phyloP scores from a whole-genome alignment of 1,139 yeast species.

The Sugiyamaella xylanicola region DNA sequence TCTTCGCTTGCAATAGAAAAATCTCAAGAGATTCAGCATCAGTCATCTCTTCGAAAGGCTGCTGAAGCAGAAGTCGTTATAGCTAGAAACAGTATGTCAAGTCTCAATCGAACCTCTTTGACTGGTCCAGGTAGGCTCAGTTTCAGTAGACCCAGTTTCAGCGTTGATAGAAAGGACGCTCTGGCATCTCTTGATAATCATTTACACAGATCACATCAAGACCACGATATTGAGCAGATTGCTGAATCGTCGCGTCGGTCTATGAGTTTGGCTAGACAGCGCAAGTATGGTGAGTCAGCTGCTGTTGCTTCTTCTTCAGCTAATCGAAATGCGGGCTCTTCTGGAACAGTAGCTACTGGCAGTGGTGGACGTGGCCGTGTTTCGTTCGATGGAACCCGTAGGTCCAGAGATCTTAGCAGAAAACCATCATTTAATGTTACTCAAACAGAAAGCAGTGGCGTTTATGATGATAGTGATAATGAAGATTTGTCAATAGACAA shows the following conservation, averaged over 20 bases:
- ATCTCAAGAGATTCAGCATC: constrained; percentile 62
- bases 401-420: constrained; percentile 26
- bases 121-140: constrained; percentile 16
- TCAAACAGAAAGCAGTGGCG: constrained; percentile 16
- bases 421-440: constrained; percentile 7
- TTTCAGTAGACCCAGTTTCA: constrained; percentile 32
- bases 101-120: constrained; percentile 1
- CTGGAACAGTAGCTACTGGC: background rate
- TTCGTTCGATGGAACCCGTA: constrained; percentile 22
- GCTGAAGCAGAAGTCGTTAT: constrained; percentile 79
- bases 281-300: constrained; percentile 55
- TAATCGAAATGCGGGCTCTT: background rate
- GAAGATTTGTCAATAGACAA: constrained; percentile 41
- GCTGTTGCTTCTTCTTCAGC: constrained; percentile 17
- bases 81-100: constrained; percentile 43
- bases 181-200: constrained; percentile 55
- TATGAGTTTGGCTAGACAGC: constrained; percentile 53
- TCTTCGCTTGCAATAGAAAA: constrained; percentile 60
- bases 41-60: constrained; percentile 64
- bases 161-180: constrained; percentile 36
- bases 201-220: constrained; percentile 50
- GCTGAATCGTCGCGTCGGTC: constrained; percentile 64
- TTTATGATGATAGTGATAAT: constrained; percentile 24
- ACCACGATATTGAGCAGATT: constrained; percentile 61
- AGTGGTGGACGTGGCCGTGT: background rate